These are phyloP conservation scores for Colletotrichum eleusines DNA, from an alignment of 2,329 filamentous ascomycete genomes.

Conservation along the genomic window DNA sequence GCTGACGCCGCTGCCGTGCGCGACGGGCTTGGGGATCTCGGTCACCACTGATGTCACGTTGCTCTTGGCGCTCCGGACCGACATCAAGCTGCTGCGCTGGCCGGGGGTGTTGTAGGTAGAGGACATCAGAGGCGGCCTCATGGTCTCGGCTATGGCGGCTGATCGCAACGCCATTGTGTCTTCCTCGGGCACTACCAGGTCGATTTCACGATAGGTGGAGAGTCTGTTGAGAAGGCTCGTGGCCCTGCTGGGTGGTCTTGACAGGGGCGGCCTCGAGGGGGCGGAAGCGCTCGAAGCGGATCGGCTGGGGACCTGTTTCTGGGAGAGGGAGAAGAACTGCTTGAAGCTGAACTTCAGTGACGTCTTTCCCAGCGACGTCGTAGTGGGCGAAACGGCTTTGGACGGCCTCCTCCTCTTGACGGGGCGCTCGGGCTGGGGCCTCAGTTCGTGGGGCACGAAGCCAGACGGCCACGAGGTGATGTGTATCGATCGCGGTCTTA, in stretches of 20 bases:
- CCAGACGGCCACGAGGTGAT: conserved; percentile 57
- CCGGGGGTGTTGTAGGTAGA: conserved; percentile 46
- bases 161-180: conserved; percentile 43
- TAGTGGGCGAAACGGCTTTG: conserved; percentile 31
- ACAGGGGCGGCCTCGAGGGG: conserved; percentile 23
- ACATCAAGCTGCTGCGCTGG: conserved; percentile 64
- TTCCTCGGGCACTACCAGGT: conserved; percentile 38
- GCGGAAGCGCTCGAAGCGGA: conserved; percentile 36
- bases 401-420: conserved; percentile 46
- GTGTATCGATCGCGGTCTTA: conserved; percentile 57
- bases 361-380: conserved; percentile 40
- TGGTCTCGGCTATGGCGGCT: conserved; percentile 36
- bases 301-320: conserved; percentile 34
- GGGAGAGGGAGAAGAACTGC: conserved; percentile 38
- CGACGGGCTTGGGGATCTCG: conserved; percentile 78
- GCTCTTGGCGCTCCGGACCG: conserved; percentile 63
- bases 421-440: conserved; percentile 54
- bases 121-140: conserved; percentile 41
- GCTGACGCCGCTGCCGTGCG: conserved; percentile 79
- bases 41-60: conserved; percentile 64
- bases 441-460: conserved; percentile 60
- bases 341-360: conserved; percentile 37
- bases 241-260: conserved; percentile 34
- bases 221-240: conserved; percentile 35
- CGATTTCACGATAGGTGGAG: conserved; percentile 32